phyloP scores from a whole-genome alignment of 805 yeast species.

The Saturnispora bothae region DNA sequence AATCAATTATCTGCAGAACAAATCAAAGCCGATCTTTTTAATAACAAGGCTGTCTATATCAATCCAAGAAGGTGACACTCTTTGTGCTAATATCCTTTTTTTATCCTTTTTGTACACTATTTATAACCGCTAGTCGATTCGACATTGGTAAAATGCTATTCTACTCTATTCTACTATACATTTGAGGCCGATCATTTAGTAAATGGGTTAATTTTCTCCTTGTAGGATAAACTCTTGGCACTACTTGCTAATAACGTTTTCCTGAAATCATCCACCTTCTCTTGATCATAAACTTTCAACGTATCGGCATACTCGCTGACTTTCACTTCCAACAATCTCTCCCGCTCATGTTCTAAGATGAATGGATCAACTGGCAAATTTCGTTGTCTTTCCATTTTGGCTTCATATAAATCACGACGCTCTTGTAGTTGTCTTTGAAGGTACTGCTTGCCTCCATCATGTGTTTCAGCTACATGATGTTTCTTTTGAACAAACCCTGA shows the following conservation, averaged over 20 bases:
- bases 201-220: background rate
- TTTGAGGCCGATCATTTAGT: background rate
- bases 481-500: conserved; percentile 50
- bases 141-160: background rate
- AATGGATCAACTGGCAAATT: background rate
- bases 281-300: background rate
- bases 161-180: background rate
- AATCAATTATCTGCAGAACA: background rate
- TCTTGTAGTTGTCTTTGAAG: conserved; percentile 26
- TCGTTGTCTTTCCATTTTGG: background rate
- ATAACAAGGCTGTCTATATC: conserved; percentile 1
- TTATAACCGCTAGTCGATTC: background rate
- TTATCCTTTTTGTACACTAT: background rate
- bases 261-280: background rate
- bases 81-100: background rate
- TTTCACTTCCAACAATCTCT: background rate
- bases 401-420: conserved; percentile 1
- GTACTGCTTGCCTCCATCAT: conserved; percentile 28
- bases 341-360: background rate
- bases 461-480: conserved; percentile 20
- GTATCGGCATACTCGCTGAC: background rate
- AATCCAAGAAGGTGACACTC: conserved; percentile 1
- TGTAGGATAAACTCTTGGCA: background rate
- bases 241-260: background rate
- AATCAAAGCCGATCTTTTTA: background rate